A percentile compares a stretch with the other conserved stretches of the same genome.
Conservation (phyloP, 345 rosid genomes). For the Citropsis articulata region DNA sequence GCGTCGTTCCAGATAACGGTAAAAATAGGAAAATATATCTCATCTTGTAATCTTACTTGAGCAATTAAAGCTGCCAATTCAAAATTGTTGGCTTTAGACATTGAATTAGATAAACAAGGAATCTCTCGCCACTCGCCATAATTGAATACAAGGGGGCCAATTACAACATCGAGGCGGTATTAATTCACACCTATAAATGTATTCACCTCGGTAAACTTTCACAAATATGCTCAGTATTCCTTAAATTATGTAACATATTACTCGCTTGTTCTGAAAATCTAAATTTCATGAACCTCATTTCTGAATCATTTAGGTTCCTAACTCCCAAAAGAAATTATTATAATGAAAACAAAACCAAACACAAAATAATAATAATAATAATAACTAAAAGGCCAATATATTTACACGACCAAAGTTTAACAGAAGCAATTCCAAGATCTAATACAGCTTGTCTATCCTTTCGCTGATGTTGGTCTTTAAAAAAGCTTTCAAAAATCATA, state of each 20-base stretch:
- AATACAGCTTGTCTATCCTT: not conserved
- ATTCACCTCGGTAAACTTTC: no score
- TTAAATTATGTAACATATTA: not conserved
- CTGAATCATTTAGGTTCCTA: not conserved
- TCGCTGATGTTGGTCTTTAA: slow-evolving; percentile 9
- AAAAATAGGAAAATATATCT: no score
- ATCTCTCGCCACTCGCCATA: no score
- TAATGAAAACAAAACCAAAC: not conserved
- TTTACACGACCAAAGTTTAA: slow-evolving; percentile 22
- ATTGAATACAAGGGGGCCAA: no score
- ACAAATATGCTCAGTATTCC: no score
- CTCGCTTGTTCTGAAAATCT: not conserved
- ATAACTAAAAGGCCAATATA: not conserved
- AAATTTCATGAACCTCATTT: not conserved
- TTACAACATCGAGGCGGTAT: no score
- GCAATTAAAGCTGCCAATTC: no score
- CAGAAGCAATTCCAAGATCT: not conserved
- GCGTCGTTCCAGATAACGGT: no score
- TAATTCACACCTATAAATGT: no score
- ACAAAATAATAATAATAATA: not conserved
- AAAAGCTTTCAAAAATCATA: slow-evolving; percentile 7
- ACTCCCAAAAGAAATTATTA: not conserved
- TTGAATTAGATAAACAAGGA: no score
- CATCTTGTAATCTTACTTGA: no score
- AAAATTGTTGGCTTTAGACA: no score